Percentiles rank a stretch among this genome's conserved stretches.
phyloP scores from a whole-genome alignment of 208 protist species.

The Acanthamoeba triangularis region DNA sequence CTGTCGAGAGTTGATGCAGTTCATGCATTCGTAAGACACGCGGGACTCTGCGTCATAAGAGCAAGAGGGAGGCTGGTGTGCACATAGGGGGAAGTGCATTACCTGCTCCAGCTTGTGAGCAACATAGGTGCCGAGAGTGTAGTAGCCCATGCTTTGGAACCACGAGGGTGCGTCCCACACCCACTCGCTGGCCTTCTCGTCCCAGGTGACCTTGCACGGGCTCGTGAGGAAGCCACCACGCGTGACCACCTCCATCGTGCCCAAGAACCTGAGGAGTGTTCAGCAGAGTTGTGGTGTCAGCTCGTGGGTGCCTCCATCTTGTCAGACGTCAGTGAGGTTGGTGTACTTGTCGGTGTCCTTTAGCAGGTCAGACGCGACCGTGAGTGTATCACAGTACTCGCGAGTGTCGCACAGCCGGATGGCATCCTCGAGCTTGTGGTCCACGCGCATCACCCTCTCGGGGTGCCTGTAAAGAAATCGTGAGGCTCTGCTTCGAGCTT shows the following conservation, averaged over 20 bases:
- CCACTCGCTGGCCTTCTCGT: constrained; percentile 66
- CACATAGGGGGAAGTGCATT: neutral
- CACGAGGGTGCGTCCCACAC: constrained; percentile 67
- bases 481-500: neutral
- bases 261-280: constrained; percentile 20
- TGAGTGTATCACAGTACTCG: constrained; percentile 78
- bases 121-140: constrained; percentile 75
- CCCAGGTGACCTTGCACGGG: constrained; percentile 46
- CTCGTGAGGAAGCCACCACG: constrained; percentile 61
- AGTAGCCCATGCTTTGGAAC: constrained; percentile 74
- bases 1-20: neutral
- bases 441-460: constrained; percentile 62
- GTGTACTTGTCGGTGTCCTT: constrained; percentile 72
- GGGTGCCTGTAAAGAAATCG: constrained; percentile 15
- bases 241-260: constrained; percentile 69
- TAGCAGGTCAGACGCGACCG: constrained; percentile 34
- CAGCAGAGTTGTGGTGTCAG: neutral
- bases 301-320: neutral
- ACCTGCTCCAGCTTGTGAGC: constrained; percentile 75
- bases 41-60: too few relatives aligned
- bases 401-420: constrained; percentile 70
- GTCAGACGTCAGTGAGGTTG: neutral
- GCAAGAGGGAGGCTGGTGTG: neutral
- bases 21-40: neutral
- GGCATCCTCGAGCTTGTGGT: constrained; percentile 65